Evolutionary conservation across 495 filamentous ascomycete genomes (phyloP).

Genomic region (Penicillium robsamsonii): DNA sequence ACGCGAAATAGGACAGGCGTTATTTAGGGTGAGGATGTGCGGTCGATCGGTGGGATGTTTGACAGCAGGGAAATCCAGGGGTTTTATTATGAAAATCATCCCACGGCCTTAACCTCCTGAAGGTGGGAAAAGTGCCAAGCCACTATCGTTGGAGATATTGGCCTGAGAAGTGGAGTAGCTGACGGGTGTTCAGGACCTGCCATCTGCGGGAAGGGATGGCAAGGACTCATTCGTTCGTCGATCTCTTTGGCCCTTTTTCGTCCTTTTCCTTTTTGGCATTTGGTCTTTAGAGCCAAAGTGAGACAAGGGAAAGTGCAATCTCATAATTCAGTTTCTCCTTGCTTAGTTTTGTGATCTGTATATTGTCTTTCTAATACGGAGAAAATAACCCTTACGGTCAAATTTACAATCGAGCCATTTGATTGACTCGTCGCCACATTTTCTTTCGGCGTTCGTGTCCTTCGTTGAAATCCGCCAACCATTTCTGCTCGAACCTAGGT

Average conservation of each 20-base stretch:
- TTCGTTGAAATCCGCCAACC: slow-evolving; percentile 48
- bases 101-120: slow-evolving; percentile 4
- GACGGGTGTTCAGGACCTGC: too few relatives aligned
- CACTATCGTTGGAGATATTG: slow-evolving; percentile 7
- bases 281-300: neutral
- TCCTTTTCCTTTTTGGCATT: neutral
- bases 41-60: neutral
- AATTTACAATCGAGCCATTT: slow-evolving; percentile 21
- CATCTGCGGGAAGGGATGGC: neutral
- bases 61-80: neutral
- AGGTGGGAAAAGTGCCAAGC: slow-evolving; percentile 3
- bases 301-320: neutral
- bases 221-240: neutral
- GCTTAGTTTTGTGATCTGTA: slow-evolving; percentile 3
- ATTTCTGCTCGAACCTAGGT: slow-evolving; percentile 46
- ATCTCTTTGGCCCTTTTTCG: neutral
- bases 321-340: slow-evolving; percentile 3
- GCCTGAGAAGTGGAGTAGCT: slow-evolving; percentile 7
- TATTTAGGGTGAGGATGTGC: neutral
- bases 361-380: neutral
- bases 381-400: neutral
- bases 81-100: neutral
- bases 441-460: slow-evolving; percentile 48
- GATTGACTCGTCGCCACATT: slow-evolving; percentile 49
- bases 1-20: neutral